Percentiles rank a stretch among this genome's conserved stretches.
Evolutionary conservation across 495 filamentous ascomycete genomes (phyloP).

Genomic region (Aspergillus indologenus): DNA sequence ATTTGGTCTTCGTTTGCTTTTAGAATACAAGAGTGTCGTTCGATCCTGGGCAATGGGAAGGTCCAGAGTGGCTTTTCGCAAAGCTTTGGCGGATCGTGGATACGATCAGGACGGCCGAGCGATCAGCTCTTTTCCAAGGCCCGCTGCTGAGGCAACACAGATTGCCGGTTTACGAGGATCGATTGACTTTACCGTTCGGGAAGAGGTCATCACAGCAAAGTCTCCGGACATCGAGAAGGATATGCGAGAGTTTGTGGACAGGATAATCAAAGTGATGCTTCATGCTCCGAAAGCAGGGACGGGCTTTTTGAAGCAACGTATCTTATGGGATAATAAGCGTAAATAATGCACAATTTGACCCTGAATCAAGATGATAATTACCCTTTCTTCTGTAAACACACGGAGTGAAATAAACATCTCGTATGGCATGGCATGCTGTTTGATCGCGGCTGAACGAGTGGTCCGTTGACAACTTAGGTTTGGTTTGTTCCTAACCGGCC

Average conservation of each 20-base stretch:
- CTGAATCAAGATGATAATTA: no score
- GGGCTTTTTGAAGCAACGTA: not conserved
- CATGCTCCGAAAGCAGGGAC: no score
- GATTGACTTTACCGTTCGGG: conserved; percentile 25
- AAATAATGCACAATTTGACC: no score
- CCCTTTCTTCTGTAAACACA: not conserved
- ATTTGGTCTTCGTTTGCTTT: conserved; percentile 24
- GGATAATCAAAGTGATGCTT: not conserved
- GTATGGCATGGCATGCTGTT: not conserved
- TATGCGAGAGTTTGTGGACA: conserved; percentile 19
- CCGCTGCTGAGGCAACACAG: not conserved
- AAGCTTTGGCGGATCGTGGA: conserved; percentile 53
- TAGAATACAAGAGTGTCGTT: conserved; percentile 45
- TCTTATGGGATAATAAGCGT: no score
- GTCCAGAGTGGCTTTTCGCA: conserved; percentile 50
- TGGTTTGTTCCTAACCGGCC: not conserved
- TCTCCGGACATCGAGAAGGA: conserved; percentile 28
- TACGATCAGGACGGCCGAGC: conserved; percentile 52
- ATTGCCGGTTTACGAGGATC: conserved; percentile 25
- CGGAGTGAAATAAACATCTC: not conserved
- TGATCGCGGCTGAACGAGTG: not conserved
- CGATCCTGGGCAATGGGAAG: conserved; percentile 50
- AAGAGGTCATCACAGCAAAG: conserved; percentile 15
- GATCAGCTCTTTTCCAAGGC: conserved; percentile 7
- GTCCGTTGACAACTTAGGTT: not conserved